Percentiles rank a stretch among this genome's conserved stretches.
These are phyloP conservation scores for Trichophyton benhamiae DNA, from an alignment of 2,329 filamentous ascomycete genomes.

Conservation along the genomic window DNA sequence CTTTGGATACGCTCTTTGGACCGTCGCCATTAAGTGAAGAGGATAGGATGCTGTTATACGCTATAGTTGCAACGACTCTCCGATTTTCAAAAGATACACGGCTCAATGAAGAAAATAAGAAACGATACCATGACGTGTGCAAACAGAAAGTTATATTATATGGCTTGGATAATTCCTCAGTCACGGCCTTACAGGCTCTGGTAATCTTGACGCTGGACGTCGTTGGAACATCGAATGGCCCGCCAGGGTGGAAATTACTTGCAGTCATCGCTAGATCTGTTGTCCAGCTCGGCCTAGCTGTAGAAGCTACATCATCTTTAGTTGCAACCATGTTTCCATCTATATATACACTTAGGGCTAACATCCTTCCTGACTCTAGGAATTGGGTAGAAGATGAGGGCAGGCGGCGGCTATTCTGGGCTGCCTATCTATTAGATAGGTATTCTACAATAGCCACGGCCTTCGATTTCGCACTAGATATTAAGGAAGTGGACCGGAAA, in stretches of 20 bases:
- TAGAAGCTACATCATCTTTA: slow-evolving; percentile 67
- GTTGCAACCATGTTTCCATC: slow-evolving; percentile 69
- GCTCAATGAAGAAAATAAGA: slow-evolving; percentile 59
- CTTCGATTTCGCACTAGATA: slow-evolving; percentile 80
- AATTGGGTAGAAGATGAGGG: slow-evolving; percentile 87
- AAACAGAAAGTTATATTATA: slow-evolving; percentile 81
- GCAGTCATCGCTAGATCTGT: slow-evolving; percentile 79
- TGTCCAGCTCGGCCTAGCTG: slow-evolving; percentile 73
- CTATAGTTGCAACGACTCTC: slow-evolving; percentile 78
- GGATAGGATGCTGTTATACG: slow-evolving; percentile 70
- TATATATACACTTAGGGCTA: slow-evolving; percentile 78
- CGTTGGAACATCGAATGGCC: slow-evolving; percentile 75
- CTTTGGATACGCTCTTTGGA: slow-evolving; percentile 70
- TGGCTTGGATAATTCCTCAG: slow-evolving; percentile 77
- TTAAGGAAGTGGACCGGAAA: slow-evolving; percentile 77
- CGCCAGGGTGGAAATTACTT: slow-evolving; percentile 83
- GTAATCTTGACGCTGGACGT: slow-evolving; percentile 79
- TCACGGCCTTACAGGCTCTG: slow-evolving; percentile 74
- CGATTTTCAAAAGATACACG: slow-evolving; percentile 68
- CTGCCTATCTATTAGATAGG: slow-evolving; percentile 79
- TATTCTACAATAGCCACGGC: slow-evolving; percentile 85
- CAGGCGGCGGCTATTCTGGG: slow-evolving; percentile 77
- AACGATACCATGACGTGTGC: slow-evolving; percentile 64
- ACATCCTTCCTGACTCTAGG: slow-evolving; percentile 68
- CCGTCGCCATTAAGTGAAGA: slow-evolving; percentile 63